Evolutionary conservation across 257 asterid species (phyloP).

Genomic region (Fraxinus excelsior): DNA sequence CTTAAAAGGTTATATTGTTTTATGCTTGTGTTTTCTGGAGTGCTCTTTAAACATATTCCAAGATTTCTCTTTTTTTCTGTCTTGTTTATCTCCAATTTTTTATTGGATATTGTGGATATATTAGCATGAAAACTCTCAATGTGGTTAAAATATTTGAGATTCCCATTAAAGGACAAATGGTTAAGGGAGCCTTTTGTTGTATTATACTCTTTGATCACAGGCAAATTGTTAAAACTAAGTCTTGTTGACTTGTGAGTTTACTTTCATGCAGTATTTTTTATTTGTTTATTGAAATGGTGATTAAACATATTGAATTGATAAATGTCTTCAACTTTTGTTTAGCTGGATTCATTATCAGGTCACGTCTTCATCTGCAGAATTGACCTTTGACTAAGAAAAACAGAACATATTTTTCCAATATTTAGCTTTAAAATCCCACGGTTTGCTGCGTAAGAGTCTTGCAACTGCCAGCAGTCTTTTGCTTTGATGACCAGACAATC

Average conservation of each 20-base stretch:
- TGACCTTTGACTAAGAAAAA: slow-evolving; percentile 57
- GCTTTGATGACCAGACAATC: slow-evolving; percentile 27
- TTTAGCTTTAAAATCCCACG: slow-evolving; percentile 25
- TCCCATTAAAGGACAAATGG: slow-evolving; percentile 56
- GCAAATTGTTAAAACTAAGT: slow-evolving; percentile 47
- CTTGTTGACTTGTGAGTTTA: slow-evolving; percentile 37
- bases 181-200: slow-evolving; percentile 45
- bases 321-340: slow-evolving; percentile 38
- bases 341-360: slow-evolving; percentile 49
- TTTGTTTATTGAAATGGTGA: slow-evolving; percentile 31
- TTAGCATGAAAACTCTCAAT: slow-evolving; percentile 50
- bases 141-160: slow-evolving; percentile 51
- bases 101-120: slow-evolving; percentile 34
- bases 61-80: slow-evolving; percentile 38
- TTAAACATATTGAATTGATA: slow-evolving; percentile 43
- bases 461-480: slow-evolving; percentile 27
- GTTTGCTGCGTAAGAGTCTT: slow-evolving; percentile 42
- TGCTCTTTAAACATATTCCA: slow-evolving; percentile 37
- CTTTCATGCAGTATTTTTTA: slow-evolving; percentile 33
- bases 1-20: slow-evolving; percentile 47
- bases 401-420: slow-evolving; percentile 24
- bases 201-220: slow-evolving; percentile 69
- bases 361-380: slow-evolving; percentile 35
- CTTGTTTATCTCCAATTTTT: slow-evolving; percentile 33
- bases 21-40: slow-evolving; percentile 45